Base-by-base conservation (phyloP, 352 stramenopile species). In the Globisporangium cylindrosporum region DNA sequence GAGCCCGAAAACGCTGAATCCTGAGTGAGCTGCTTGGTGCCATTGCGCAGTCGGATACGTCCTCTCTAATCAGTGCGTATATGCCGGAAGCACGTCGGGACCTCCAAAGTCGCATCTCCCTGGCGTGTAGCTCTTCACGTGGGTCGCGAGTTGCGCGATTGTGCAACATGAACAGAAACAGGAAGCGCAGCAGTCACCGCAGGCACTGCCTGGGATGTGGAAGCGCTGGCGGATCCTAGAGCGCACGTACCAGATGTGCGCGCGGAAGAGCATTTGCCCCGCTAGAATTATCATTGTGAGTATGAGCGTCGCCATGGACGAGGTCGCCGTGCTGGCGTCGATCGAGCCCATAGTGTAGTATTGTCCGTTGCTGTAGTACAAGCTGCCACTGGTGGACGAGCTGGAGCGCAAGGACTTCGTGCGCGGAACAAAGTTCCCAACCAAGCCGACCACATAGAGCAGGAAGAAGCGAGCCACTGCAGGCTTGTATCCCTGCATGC, bases 381-480 rank as follows among this genome's bases (percentile, higher is more conserved):
- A 22, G 15, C 15, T 5, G 43, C 18, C 15, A 18, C 43, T 49
- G 5, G 14, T 49, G 43, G 36, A 12, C 34, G 57, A 34, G 5
- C n/a, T 51, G 1, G 41, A 48, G 41, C 41, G 14, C 4, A 18
- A 22, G 2, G 43, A 1, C 43, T 8, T 6, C 15, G 15, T 54
- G 14, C 41, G 49, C 4, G 53, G 32, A 14, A 61, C 24, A 22
- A 69, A 66, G 15, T 49, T 58, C 0, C 57, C 55, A 1, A 64
- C 4, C 20, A 48, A 4, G 3, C 64, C 38, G 38, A 51, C 15
- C 22, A 53, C n/a, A 43, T 64, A 69, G 6, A 69, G 41, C 3
- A 49, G 3, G 25, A 70, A 34, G 24, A 76, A 61, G 14, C 41
- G 7, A 1, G 38, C 22, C 5, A 76, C 57, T n/a, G 48, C 64